phyloP scores from a whole-genome alignment of 2,329 filamentous ascomycete species.

The Keithomyces neogunnii region DNA sequence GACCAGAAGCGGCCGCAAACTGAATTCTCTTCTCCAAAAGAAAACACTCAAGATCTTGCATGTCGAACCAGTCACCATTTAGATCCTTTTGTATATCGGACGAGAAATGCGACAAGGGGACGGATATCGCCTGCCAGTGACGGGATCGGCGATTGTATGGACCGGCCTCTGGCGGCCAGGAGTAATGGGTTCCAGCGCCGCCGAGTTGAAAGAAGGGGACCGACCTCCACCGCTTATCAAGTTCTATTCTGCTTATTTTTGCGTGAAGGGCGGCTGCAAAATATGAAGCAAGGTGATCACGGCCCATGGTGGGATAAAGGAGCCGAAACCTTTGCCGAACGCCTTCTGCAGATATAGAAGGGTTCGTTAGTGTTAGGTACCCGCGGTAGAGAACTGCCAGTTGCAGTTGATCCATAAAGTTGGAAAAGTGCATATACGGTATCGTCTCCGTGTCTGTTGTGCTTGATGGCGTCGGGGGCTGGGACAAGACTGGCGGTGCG shows the following conservation, averaged over 20 bases:
- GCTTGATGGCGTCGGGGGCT: neutral
- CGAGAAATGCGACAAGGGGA: slow-evolving; percentile 7
- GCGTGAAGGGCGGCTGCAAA: slow-evolving; percentile 10
- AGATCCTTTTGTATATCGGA: slow-evolving; percentile 6
- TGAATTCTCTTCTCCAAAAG: slow-evolving; percentile 6
- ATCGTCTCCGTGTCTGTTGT: neutral
- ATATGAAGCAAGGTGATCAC: slow-evolving; percentile 7
- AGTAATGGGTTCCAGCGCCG: slow-evolving; percentile 46
- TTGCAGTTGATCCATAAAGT: slow-evolving; percentile 11
- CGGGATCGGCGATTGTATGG: neutral
- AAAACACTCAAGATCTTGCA: slow-evolving; percentile 11
- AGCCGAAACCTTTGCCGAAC: slow-evolving; percentile 9
- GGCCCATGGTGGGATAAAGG: slow-evolving; percentile 6
- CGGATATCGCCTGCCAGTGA: slow-evolving; percentile 4
- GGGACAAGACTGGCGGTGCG: neutral
- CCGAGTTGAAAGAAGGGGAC: slow-evolving; percentile 54
- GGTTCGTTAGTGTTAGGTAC: slow-evolving; percentile 9
- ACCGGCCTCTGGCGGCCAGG: slow-evolving; percentile 1
- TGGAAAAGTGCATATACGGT: neutral
- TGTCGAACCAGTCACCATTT: slow-evolving; percentile 12
- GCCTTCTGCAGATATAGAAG: slow-evolving; percentile 4
- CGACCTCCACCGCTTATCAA: neutral
- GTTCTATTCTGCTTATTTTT: slow-evolving; percentile 1
- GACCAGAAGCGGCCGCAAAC: neutral
- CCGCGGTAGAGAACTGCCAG: slow-evolving; percentile 8